A percentile compares a stretch with the other conserved stretches of the same genome.
Conservation (phyloP, 352 stramenopile genomes). For the Phytopythium helicoides region DNA sequence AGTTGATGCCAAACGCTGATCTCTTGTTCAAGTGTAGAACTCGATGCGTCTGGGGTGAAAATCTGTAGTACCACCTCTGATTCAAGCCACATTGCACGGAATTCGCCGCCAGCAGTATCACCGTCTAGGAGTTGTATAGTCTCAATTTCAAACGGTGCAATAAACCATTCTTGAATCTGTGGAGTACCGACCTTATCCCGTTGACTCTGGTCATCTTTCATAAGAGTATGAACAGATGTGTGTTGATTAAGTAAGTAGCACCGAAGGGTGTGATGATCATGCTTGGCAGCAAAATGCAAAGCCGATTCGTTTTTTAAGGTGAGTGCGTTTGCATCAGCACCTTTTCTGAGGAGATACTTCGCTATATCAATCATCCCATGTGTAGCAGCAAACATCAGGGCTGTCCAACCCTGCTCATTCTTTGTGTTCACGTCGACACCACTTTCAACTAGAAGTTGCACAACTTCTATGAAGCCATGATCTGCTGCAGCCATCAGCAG, state of each 20-base stretch:
- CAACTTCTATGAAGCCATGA: too few relatives aligned
- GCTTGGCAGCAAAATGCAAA: background rate
- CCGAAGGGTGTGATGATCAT: background rate
- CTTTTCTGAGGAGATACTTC: background rate
- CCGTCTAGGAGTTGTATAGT: background rate
- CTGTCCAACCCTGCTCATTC: background rate
- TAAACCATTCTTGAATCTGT: too few relatives aligned
- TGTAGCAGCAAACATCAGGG: background rate
- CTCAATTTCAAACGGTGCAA: background rate
- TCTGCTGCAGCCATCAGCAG: too few relatives aligned
- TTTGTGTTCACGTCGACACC: too few relatives aligned
- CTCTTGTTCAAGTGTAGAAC: constrained; percentile 2
- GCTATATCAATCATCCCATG: background rate
- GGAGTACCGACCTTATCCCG: too few relatives aligned
- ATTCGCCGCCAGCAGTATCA: too few relatives aligned
- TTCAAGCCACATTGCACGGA: constrained; percentile 14
- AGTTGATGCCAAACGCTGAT: constrained; percentile 13
- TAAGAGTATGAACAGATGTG: too few relatives aligned
- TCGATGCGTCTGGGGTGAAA: constrained; percentile 3
- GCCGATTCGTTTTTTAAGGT: background rate
- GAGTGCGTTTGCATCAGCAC: background rate
- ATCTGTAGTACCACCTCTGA: constrained; percentile 12
- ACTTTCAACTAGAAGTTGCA: too few relatives aligned
- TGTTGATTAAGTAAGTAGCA: too few relatives aligned
- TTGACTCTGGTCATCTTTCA: too few relatives aligned